phyloP scores from a whole-genome alignment of 2,329 filamentous ascomycete genomes.

The Paecilomyces variotii region DNA sequence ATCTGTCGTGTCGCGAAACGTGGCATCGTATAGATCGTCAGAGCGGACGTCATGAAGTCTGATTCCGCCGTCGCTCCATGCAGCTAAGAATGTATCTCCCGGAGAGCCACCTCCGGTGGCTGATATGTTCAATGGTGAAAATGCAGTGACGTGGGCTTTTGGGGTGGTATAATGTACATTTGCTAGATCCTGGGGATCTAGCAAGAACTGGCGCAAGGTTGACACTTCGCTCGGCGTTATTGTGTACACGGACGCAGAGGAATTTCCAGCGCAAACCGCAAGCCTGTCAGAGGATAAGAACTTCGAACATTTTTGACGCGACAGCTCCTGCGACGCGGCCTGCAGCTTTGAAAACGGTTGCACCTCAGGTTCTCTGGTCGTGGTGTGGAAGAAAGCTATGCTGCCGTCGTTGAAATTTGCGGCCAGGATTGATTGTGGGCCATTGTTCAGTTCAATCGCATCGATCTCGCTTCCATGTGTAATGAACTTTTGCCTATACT shows the following conservation, averaged over 20 bases:
- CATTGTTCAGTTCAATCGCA: conserved; percentile 40
- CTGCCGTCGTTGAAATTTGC: conserved; percentile 43
- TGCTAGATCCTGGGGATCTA: conserved; percentile 24
- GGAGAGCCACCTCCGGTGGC: conserved; percentile 18
- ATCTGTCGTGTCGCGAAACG: conserved; percentile 50
- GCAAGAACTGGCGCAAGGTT: conserved; percentile 27
- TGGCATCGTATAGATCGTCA: conserved; percentile 37
- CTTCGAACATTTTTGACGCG: conserved; percentile 42
- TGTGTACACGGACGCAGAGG: conserved; percentile 43
- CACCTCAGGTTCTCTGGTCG: conserved; percentile 21
- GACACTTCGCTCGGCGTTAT: conserved; percentile 40
- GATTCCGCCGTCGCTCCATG: conserved; percentile 51
- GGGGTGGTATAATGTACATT: conserved; percentile 12
- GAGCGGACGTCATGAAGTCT: conserved; percentile 55
- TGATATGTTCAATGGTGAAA: conserved; percentile 25
- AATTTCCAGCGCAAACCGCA: conserved; percentile 43
- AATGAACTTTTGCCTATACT: conserved; percentile 32
- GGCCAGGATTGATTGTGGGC: conserved; percentile 39
- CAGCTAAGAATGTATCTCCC: conserved; percentile 50
- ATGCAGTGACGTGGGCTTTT: conserved; percentile 25
- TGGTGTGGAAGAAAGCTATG: conserved; percentile 41
- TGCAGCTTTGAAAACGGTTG: conserved; percentile 27
- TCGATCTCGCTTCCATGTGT: conserved; percentile 40
- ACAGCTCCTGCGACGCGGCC: conserved; percentile 11
- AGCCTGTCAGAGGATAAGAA: conserved; percentile 45